Base-by-base conservation (phyloP, 805 yeast genomes). In the Spathaspora arborariae region DNA sequence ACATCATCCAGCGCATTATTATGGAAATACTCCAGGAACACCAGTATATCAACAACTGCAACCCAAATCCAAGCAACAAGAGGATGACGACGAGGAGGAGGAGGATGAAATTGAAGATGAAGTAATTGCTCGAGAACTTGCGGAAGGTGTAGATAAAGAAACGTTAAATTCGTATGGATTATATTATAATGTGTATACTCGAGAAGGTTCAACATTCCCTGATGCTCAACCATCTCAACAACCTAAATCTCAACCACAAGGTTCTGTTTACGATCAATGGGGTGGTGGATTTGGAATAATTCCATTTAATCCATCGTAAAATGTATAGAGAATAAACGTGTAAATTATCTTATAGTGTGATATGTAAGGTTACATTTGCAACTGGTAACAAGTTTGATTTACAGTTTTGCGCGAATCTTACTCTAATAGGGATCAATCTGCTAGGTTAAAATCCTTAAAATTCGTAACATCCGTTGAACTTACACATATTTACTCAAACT, bases 1-100 rank as follows among this genome's bases (percentile, higher is more conserved):
- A 46, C 82, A 78, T 50, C 82, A 78, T 53, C 82, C 82, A 0
- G 58, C 76, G 39, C 81, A 78, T 50, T 54, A 58, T 42, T 52
- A 50, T 35, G 48, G 55, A 15, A 54, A 57, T 22, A 45, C 59
- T 1, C 39, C 46, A 22, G 34, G 41, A 16, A 18, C 30, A 27
- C 42, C 45, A 50, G 18, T 13, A 4, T 30, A 30, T 7, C 35
- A 30, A 4, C 35, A 30, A 8, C 48, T 3, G 18, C 42, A 26
- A 16, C 5, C 20, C 27, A 34, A 30, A 30, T 6, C 18, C 26
- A 22, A 30, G n/a, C 19, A 16, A 11, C 27, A 22, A 39, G 45
- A 41, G 18, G 45, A 33, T 8, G 24, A 22, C 24, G 24, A 22
- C 5, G 49, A 48, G 15, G 41, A 20, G 2, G 45, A 41, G 2